These are phyloP conservation scores for Colletotrichum kahawae DNA, from an alignment of 2,329 filamentous ascomycete genomes.

Conservation along the genomic window DNA sequence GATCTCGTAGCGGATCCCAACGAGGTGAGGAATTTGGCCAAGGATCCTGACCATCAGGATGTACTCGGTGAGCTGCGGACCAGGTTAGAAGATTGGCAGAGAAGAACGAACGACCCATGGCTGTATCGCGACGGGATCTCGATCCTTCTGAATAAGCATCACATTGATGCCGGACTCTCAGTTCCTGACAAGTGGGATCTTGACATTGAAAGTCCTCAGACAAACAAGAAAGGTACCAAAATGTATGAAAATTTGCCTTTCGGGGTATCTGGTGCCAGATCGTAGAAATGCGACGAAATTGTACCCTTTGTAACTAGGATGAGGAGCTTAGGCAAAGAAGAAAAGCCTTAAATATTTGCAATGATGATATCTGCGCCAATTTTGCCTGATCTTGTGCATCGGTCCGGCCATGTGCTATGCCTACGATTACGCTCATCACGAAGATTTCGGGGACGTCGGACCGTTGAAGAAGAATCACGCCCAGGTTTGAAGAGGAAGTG, in stretches of 20 bases:
- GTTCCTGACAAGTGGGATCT: background rate
- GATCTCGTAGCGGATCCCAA: background rate
- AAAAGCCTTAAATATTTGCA: background rate
- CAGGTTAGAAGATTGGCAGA: background rate
- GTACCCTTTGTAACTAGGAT: background rate
- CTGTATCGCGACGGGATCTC: background rate
- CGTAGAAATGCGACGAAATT: background rate
- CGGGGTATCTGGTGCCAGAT: background rate
- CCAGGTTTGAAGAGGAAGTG: background rate
- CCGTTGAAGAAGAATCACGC: background rate
- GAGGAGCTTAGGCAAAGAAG: background rate
- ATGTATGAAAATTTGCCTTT: background rate
- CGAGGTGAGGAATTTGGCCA: background rate
- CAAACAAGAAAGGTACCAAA: background rate
- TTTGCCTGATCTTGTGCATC: background rate
- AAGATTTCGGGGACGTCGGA: background rate
- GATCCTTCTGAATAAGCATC: background rate
- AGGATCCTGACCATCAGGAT: background rate
- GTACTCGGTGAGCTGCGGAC: background rate
- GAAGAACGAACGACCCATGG: background rate
- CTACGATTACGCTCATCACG: background rate
- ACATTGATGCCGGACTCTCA: background rate
- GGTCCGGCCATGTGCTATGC: background rate
- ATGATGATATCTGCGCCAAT: background rate
- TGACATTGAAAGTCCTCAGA: background rate